Base-by-base conservation (phyloP, 1,139 yeast genomes). In the Pichia sp. region DNA sequence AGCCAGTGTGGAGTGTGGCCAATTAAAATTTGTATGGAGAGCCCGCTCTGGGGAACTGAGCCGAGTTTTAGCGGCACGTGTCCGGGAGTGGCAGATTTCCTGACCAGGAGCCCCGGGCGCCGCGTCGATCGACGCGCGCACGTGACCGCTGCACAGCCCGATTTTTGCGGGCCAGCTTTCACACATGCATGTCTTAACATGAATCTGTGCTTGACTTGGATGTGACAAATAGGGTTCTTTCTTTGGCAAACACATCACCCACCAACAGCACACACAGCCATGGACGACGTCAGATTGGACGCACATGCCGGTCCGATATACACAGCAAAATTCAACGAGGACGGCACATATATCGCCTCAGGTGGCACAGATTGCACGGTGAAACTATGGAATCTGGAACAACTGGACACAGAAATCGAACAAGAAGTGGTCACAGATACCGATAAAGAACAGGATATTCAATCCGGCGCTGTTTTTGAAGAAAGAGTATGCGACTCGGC, bases 321-420 rank as follows among this genome's bases (percentile, higher is more conserved):
- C 14, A 58, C 75, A 3, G 70, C 73, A 3, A 66, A 66, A 38
- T 79, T 80, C 63, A 72, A 66, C 52, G 62, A 58, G 4, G 61
- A 62, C 31, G 84, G 83, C 1, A 54, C 64, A 4, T 52, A 59
- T 8, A 62, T 79, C 19, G 84, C 79, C 0, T 68, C 83, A 3
- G 80, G 79, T 5, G 85, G 86, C 3, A 46, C 67, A 27, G 86
- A 81, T 55, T 70, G 69, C 45, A 61, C 63, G 10, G 66, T 81
- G 5, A 65, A 65, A 33, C 51, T 79, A 14, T 79, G 83, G 83
- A 66, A 65, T 21, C 55, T 71, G 5, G 51, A 49, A 35, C 27
- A 46, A 12, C 78, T 81, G 0, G 57, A 53, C 18, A 38, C 49
- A 12, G 52, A 41, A 2, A 21, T 39, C 3, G 46, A 27, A 1